Percentiles rank a stretch among this genome's conserved stretches.
Conservation (phyloP, 163 green algal genomes). For the Volvox carteri region DNA sequence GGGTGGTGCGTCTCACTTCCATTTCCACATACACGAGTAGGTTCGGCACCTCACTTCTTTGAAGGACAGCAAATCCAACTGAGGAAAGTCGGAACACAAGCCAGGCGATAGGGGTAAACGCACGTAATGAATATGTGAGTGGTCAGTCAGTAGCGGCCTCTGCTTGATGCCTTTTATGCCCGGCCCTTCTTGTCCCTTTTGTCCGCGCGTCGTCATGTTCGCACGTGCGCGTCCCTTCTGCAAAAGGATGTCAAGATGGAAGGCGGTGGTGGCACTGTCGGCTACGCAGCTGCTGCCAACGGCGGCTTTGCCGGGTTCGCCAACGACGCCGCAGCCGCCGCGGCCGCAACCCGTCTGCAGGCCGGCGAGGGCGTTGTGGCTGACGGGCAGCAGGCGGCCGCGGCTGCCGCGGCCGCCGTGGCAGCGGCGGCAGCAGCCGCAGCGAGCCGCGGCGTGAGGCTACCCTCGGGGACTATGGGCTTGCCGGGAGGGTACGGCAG, state of each 20-base stretch:
- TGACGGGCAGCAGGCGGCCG: neutral
- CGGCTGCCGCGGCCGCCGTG: neutral
- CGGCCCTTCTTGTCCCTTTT: no score
- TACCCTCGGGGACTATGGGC: neutral
- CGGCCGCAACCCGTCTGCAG: neutral
- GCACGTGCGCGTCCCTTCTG: neutral
- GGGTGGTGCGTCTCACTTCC: no score
- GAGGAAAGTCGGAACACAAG: no score
- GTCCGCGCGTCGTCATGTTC: neutral
- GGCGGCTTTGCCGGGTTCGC: neutral
- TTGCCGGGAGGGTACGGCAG: neutral
- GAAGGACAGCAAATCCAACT: no score
- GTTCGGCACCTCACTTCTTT: no score
- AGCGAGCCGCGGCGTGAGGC: neutral
- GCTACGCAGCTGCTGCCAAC: neutral
- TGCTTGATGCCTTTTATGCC: neutral
- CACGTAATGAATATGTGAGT: no score
- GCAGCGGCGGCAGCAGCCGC: neutral
- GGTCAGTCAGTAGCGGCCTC: no score
- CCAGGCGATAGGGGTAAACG: no score
- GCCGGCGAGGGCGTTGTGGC: neutral
- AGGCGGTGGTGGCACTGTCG: conserved; percentile 7
- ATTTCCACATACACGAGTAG: no score
- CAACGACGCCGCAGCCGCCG: neutral
- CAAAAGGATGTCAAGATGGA: conserved; percentile 24